phyloP scores from a whole-genome alignment of 495 filamentous ascomycete genomes.

The Annulohypoxylon stygium region DNA sequence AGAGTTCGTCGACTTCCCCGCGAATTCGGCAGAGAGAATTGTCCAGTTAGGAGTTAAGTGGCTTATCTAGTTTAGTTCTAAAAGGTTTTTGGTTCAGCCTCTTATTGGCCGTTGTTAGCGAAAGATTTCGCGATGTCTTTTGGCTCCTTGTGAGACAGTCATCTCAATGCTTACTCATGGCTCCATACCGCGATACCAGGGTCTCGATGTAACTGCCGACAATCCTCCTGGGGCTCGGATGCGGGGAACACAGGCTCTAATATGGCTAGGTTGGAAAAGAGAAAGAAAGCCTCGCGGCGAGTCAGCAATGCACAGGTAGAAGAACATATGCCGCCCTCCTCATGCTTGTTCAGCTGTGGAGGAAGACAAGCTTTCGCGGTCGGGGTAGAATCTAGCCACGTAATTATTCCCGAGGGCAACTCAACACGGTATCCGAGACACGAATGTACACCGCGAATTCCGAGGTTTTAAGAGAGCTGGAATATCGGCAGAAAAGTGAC shows the following conservation, averaged over 20 bases:
- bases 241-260: slow-evolving; percentile 39
- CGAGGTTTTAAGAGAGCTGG: slow-evolving; percentile 21
- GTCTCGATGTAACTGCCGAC: slow-evolving; percentile 40
- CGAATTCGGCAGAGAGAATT: slow-evolving; percentile 1
- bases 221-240: slow-evolving; percentile 13
- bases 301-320: slow-evolving; percentile 17
- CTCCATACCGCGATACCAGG: not conserved
- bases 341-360: slow-evolving; percentile 22
- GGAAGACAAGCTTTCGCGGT: slow-evolving; percentile 10
- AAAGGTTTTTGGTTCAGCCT: not conserved
- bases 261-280: slow-evolving; percentile 33
- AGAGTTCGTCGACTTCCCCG: slow-evolving; percentile 8
- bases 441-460: not conserved
- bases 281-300: slow-evolving; percentile 23
- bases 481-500: not conserved
- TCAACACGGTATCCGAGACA: slow-evolving; percentile 15
- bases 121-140: not conserved
- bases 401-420: slow-evolving; percentile 30
- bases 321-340: slow-evolving; percentile 30
- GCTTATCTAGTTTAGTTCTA: not conserved
- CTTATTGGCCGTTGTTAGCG: not conserved
- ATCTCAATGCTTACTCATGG: slow-evolving; percentile 7
- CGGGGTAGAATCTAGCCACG: slow-evolving; percentile 10
- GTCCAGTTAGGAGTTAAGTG: not conserved
- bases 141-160: not conserved